These are phyloP conservation scores for Picea abies DNA, from an alignment of 83 land plant genomes.

Conservation along the genomic window DNA sequence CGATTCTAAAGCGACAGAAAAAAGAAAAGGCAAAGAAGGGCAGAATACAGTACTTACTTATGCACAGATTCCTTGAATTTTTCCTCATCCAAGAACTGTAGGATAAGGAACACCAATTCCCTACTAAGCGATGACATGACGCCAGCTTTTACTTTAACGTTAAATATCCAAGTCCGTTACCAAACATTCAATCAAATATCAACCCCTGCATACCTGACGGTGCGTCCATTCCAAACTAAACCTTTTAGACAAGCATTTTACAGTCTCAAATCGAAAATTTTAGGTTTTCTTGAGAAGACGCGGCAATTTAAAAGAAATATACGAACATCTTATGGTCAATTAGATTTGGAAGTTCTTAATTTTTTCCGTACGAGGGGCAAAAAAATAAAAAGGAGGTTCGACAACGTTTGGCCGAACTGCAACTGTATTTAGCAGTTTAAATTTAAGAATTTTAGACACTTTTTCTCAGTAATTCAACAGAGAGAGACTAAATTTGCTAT, in stretches of 20 bases:
- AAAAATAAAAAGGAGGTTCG: too few species aligned
- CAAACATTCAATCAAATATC: not conserved
- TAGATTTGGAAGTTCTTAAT: not conserved
- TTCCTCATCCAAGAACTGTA: slow-evolving; percentile 44
- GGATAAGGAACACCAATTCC: slow-evolving; percentile 43
- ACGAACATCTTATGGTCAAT: not conserved
- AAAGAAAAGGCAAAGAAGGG: not conserved
- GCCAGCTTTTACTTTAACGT: not conserved
- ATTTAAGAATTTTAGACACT: not conserved
- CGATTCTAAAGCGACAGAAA: not conserved
- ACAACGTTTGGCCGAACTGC: too few species aligned
- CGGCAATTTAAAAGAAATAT: not conserved
- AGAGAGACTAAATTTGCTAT: not conserved
- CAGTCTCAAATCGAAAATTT: not conserved
- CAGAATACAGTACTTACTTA: slow-evolving; percentile 19
- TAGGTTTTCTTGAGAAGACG: not conserved
- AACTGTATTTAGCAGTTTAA: not conserved
- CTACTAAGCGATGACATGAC: slow-evolving; percentile 41
- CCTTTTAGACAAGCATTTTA: too few species aligned
- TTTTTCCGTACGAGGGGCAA: not conserved
- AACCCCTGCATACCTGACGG: not conserved
- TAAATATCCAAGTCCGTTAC: not conserved
- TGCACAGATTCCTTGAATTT: slow-evolving; percentile 45
- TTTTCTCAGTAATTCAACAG: not conserved
- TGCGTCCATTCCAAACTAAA: too few species aligned